Percentiles rank a stretch among this genome's conserved stretches.
Evolutionary conservation across 495 filamentous ascomycete species (phyloP).

Genomic region (Aspergillus biplanus): DNA sequence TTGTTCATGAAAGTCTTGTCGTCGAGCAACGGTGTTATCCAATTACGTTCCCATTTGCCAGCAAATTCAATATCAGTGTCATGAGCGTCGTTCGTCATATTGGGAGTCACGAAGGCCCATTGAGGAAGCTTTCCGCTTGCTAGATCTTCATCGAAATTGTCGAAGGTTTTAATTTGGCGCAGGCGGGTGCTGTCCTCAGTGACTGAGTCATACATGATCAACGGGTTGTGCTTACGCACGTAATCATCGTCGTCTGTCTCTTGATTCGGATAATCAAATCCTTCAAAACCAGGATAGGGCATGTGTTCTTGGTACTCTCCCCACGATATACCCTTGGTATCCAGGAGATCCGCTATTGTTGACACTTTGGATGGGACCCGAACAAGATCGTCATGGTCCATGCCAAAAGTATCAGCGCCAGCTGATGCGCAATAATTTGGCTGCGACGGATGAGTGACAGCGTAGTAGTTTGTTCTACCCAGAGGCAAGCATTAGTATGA

Average conservation of each 20-base stretch:
- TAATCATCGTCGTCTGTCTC: slow-evolving; percentile 61
- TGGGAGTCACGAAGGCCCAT: slow-evolving; percentile 76
- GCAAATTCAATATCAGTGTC: slow-evolving; percentile 67
- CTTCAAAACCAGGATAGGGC: slow-evolving; percentile 70
- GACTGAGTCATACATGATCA: slow-evolving; percentile 62
- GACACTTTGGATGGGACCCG: slow-evolving; percentile 63
- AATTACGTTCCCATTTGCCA: slow-evolving; percentile 58
- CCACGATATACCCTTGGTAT: slow-evolving; percentile 70
- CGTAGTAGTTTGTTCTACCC: slow-evolving; percentile 60
- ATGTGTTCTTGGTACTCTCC: slow-evolving; percentile 70
- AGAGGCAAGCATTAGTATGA: background rate
- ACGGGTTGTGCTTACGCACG: slow-evolving; percentile 78
- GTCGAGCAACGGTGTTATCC: slow-evolving; percentile 63
- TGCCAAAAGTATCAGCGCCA: slow-evolving; percentile 68
- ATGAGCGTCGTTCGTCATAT: slow-evolving; percentile 76
- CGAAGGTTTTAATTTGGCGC: slow-evolving; percentile 69
- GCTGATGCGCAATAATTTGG: slow-evolving; percentile 72
- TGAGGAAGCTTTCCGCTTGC: slow-evolving; percentile 63
- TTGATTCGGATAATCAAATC: slow-evolving; percentile 58
- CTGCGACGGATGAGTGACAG: slow-evolving; percentile 67
- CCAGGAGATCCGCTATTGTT: slow-evolving; percentile 70
- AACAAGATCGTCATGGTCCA: slow-evolving; percentile 67
- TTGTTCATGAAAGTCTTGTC: slow-evolving; percentile 70
- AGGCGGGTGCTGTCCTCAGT: slow-evolving; percentile 56
- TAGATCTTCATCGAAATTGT: slow-evolving; percentile 63